A percentile compares a stretch with the other conserved stretches of the same genome.
Evolutionary conservation across 192 early-diverging fungal genomes (phyloP).

Genomic region (Piromyces finnis): DNA sequence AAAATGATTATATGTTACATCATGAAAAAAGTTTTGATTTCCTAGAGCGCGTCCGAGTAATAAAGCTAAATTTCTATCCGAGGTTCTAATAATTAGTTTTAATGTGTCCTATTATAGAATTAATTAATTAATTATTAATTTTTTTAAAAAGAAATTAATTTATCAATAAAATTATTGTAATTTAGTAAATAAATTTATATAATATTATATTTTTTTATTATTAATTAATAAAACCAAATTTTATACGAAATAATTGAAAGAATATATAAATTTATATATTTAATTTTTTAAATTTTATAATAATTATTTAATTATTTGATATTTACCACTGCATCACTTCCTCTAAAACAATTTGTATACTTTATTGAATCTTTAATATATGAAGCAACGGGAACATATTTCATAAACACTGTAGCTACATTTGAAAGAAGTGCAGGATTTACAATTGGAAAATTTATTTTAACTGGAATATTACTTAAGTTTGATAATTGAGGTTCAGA

Average conservation of each 20-base stretch:
- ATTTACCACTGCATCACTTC: slow-evolving; percentile 66
- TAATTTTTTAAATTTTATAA: too few species aligned
- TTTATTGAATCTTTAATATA: slow-evolving; percentile 60
- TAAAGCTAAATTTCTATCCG: slow-evolving; percentile 72
- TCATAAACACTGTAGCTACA: slow-evolving; percentile 46
- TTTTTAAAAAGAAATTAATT: background rate
- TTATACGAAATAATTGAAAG: too few species aligned
- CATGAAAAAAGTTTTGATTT: slow-evolving; percentile 79
- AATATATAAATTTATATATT: too few species aligned
- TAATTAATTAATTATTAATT: too few species aligned
- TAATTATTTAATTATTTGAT: too few species aligned
- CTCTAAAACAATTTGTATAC: slow-evolving; percentile 71
- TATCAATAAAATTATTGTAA: slow-evolving; percentile 1
- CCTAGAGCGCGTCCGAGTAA: slow-evolving; percentile 76
- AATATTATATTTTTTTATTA: too few species aligned
- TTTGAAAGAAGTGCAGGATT: slow-evolving; percentile 55
- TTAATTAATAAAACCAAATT: too few species aligned
- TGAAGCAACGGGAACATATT: slow-evolving; percentile 31
- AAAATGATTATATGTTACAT: slow-evolving; percentile 71
- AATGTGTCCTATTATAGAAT: slow-evolving; percentile 42
- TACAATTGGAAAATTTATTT: slow-evolving; percentile 14
- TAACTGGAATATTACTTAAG: background rate
- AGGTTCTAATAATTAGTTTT: slow-evolving; percentile 55
- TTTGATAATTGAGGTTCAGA: background rate
- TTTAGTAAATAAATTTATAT: background rate